phyloP scores from a whole-genome alignment of 805 yeast species.

The Sungouiozyma intestinalis region DNA sequence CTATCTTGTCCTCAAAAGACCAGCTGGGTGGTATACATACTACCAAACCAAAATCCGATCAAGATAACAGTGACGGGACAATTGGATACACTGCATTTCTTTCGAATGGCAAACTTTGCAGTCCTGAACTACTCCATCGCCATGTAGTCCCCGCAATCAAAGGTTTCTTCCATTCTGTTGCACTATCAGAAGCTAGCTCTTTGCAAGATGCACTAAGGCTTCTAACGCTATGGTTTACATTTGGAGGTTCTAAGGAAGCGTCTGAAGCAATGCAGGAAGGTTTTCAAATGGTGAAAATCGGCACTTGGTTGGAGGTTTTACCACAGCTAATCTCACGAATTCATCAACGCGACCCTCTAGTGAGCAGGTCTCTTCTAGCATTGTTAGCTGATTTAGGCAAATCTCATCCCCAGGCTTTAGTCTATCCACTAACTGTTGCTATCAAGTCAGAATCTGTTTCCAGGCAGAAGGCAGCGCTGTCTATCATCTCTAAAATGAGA shows the following conservation, averaged over 20 bases:
- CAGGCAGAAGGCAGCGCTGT: slow-evolving; percentile 83
- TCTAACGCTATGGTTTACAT: slow-evolving; percentile 89
- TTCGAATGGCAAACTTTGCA: slow-evolving; percentile 23
- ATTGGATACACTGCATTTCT: slow-evolving; percentile 22
- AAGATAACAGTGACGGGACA: slow-evolving; percentile 15
- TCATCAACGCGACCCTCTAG: slow-evolving; percentile 85
- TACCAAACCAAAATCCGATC: slow-evolving; percentile 7
- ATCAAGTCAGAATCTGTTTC: slow-evolving; percentile 85
- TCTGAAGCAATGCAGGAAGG: slow-evolving; percentile 88
- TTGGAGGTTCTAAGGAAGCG: slow-evolving; percentile 89
- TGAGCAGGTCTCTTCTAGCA: slow-evolving; percentile 69
- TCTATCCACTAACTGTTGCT: slow-evolving; percentile 92
- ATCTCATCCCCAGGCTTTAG: slow-evolving; percentile 94
- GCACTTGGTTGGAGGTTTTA: slow-evolving; percentile 89
- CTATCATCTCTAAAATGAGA: slow-evolving; percentile 86
- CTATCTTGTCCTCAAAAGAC: slow-evolving; percentile 36
- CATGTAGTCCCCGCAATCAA: slow-evolving; percentile 94
- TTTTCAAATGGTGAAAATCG: slow-evolving; percentile 76
- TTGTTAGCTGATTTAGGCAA: slow-evolving; percentile 80
- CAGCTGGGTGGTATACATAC: not conserved
- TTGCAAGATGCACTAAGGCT: slow-evolving; percentile 86
- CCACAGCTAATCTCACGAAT: slow-evolving; percentile 95
- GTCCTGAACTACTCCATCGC: slow-evolving; percentile 55
- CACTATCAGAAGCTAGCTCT: slow-evolving; percentile 76
- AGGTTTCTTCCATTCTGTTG: slow-evolving; percentile 92